Base-by-base conservation (phyloP, 805 yeast genomes). In the Scheffersomyces lignosus region DNA sequence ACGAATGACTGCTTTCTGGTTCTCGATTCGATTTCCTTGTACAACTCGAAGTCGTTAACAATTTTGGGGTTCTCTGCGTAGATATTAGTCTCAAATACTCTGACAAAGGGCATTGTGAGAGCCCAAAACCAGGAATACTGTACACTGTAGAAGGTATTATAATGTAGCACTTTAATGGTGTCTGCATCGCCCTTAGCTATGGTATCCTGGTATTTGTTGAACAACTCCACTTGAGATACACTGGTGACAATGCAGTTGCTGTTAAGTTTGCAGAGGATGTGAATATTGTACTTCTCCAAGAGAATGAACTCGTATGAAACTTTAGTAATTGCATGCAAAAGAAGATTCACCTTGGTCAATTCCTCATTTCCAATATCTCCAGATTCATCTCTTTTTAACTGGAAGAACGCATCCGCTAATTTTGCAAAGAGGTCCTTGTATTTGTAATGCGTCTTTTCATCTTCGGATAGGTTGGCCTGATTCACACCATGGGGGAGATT, bases 81-180 rank as follows among this genome's bases (percentile, higher is more conserved):
- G 2, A 58, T 42, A 37, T 56, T 61, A 36, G 54, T 42, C 40
- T 70, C 75, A 31, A 62, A 39, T 3, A 69, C 56, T 22, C 63
- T 44, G 4, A 64, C 49, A 45, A 66, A 70, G 5, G 75, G 75
- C 2, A 52, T 39, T 2, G 66, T 57, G 1, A 62, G 38, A 1
- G 71, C 59, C 32, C 67, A 41, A 36, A 54, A 62, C 74, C 73
- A 68, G 2, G 64, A 47, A 43, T 60, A 64, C 38, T 62, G 64
- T 7, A 56, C 47, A 38, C 70, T 62, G 44, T 50, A 62, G 31
- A 47, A 47, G 2, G 58, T 46, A 38, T 68, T 70, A 47, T 46
- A 67, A 10, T 58, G 34, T 25, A 70, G 45, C 0, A 66, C 63
- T 34, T 66, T 68, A 5, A 61, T 43, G 28, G 56, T 54, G 18